Conservation (phyloP, 495 filamentous ascomycete genomes). For the Cairneyella variabilis region DNA sequence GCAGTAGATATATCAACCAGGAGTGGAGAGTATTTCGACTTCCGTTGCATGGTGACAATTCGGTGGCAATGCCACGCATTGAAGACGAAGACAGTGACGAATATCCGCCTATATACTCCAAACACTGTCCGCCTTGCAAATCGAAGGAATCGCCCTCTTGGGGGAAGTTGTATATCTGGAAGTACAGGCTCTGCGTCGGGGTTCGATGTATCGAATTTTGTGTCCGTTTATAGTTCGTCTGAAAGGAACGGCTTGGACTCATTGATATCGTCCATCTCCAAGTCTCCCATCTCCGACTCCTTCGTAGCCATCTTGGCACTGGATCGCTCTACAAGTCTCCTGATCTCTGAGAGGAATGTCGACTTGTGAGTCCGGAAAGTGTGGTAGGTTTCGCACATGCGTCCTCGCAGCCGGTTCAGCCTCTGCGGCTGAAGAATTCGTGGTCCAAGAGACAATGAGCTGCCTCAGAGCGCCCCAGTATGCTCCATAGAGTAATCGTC, state of each 20-base stretch:
- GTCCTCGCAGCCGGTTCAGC: too few species aligned
- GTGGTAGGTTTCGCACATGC: too few species aligned
- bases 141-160: slow-evolving; percentile 1
- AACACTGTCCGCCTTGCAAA: slow-evolving; percentile 14
- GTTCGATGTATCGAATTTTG: background rate
- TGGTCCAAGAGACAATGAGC: too few species aligned
- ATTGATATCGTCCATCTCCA: background rate
- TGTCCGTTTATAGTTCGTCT: background rate
- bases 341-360: too few species aligned
- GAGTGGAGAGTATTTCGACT: slow-evolving; percentile 16
- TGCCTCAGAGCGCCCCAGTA: too few species aligned
- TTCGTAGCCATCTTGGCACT: background rate
- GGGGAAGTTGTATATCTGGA: background rate
- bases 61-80: slow-evolving; percentile 19
- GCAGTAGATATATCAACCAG: slow-evolving; percentile 30
- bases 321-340: too few species aligned
- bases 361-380: too few species aligned
- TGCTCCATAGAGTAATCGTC: too few species aligned
- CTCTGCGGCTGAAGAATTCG: too few species aligned
- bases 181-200: background rate
- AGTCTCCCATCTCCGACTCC: background rate
- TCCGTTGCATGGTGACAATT: slow-evolving; percentile 15
- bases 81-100: slow-evolving; percentile 16
- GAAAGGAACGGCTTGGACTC: background rate
- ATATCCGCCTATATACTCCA: slow-evolving; percentile 20